Evolutionary conservation across 1,139 yeast species (phyloP), one percentile per base, ranked within the genome.

Genomic region (Arxiozyma bovina): DNA sequence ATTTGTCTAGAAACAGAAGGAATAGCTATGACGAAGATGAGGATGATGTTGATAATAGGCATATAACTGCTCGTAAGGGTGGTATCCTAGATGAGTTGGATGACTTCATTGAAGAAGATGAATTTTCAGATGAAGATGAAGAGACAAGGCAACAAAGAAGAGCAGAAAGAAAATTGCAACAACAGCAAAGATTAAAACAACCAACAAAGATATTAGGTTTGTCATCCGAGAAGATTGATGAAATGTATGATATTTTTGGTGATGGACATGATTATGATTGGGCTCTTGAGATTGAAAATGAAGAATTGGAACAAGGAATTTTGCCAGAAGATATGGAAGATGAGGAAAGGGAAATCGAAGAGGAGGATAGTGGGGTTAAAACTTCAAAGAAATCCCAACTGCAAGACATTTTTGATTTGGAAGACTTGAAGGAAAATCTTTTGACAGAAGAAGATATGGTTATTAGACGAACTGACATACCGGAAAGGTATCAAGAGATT

Each of bases 191-290:
- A 63, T 59, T 70, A 55, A 74, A 74, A 52, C 70, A 74, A 27
- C 76, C 87, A 34, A 76, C 85, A 11, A 84, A 85, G 60, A 76
- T 86, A 51, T 81, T 88, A 1, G 89, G 84, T 52, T 85, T 93
- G 48, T 96, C 94, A 63, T 85, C 95, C 58, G 99, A 93, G 66
- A 88, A 90, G 69, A 80, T 91, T 60, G 95, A 89, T 63, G 98
- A 93, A 68, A 80, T 93, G 64, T 90, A 83, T 66, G 99, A 93
- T 70, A 91, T 93, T 11, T 93, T 93, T 68, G 99, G 99, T 58
- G 94, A 90, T 69, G 99, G 99, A 50, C 93, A 85, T 58, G 98
- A 91, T 68, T 93, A 93, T 70, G 97, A 89, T 58, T 93, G 98
- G 98, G 99, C 99, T 2, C 76, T 94, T 57, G 97, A 89, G 64